Evolutionary conservation across 768 basidiomycete species (phyloP).

Genomic region (Leccinum disarticulatum): DNA sequence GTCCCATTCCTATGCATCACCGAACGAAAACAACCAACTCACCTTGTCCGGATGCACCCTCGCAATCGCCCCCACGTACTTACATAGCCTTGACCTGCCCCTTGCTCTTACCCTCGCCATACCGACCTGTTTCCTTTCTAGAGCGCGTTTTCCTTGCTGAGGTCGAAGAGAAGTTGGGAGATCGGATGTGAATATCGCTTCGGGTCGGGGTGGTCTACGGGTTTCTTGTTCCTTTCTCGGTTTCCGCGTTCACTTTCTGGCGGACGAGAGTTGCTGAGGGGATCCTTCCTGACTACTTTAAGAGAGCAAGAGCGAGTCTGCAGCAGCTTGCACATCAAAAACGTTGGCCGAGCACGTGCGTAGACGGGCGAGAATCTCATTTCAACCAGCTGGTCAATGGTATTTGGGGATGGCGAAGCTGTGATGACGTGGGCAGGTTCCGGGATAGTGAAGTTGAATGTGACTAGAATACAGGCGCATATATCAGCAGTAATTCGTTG

Average conservation of each 20-base stretch:
- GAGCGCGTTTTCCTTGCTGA: no score
- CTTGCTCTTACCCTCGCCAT: constrained; percentile 44
- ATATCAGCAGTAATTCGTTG: background rate
- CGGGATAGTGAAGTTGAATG: constrained; percentile 11
- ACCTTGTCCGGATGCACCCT: background rate
- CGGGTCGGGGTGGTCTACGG: constrained; percentile 32
- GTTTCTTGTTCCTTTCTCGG: no score
- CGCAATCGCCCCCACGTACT: no score
- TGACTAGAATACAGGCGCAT: constrained; percentile 1
- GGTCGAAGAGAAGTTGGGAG: no score
- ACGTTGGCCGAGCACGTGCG: constrained; percentile 59
- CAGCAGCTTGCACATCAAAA: constrained; percentile 73
- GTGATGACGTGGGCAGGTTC: constrained; percentile 8
- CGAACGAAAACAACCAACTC: no score
- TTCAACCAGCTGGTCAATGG: constrained; percentile 88
- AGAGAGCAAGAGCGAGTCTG: no score
- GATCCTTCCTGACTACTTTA: no score
- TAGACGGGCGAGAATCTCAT: constrained; percentile 89
- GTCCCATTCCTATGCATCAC: constrained; percentile 37
- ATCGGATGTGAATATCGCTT: constrained; percentile 38
- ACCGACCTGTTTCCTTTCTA: no score
- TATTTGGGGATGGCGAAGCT: constrained; percentile 78
- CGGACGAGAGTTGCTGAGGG: no score
- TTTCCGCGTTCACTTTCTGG: no score
- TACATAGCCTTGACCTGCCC: no score